Evolutionary conservation across 2,329 filamentous ascomycete genomes (phyloP).

Genomic region (Alternaria arborescens): DNA sequence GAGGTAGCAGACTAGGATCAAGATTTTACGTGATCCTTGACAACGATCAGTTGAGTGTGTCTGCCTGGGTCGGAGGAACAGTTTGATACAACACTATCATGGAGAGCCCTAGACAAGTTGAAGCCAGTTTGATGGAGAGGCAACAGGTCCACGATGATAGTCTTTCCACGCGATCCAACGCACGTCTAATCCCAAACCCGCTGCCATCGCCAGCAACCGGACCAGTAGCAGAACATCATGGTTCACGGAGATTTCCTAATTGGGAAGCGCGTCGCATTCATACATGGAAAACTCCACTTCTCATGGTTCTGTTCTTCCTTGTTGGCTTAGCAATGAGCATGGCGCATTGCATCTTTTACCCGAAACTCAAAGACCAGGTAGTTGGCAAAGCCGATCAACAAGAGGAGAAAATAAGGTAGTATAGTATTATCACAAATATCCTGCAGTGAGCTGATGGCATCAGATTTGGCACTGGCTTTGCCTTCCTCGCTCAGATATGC

Average conservation of each 20-base stretch:
- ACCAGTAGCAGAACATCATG: background rate
- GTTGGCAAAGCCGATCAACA: background rate
- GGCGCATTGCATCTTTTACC: background rate
- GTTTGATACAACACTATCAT: background rate
- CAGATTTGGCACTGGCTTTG: conserved; percentile 4
- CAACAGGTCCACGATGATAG: background rate
- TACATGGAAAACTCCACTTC: background rate
- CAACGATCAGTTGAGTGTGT: background rate
- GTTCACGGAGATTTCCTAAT: background rate
- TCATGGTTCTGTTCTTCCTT: background rate
- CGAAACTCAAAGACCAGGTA: background rate
- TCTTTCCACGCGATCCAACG: background rate
- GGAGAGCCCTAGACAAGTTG: background rate
- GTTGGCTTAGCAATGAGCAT: background rate
- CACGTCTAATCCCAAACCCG: background rate
- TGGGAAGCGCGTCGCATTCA: background rate
- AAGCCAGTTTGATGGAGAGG: background rate
- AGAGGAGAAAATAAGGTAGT: background rate
- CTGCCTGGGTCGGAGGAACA: background rate
- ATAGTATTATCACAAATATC: background rate
- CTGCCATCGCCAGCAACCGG: background rate
- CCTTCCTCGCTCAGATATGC: conserved; percentile 5
- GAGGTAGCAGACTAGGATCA: background rate
- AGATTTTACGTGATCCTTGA: background rate
- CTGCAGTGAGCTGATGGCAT: background rate